Evolutionary conservation across 371 early-diverging fungal species (phyloP).

Genomic region (Mortierella sp.): DNA sequence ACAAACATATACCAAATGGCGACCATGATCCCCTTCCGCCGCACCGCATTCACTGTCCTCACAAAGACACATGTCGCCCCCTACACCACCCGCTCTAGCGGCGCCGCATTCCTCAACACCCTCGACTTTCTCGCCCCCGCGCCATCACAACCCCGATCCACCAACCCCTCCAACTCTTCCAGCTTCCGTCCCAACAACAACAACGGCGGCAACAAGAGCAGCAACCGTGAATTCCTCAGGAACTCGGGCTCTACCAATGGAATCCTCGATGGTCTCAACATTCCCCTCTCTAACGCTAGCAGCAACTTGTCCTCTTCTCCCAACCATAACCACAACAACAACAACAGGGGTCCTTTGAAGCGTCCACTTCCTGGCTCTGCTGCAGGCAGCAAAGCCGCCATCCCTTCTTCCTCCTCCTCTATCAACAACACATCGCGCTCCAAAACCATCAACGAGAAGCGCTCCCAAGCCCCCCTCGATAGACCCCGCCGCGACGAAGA

Average conservation of each 20-base stretch:
- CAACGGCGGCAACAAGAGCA: conserved; percentile 7
- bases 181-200: conserved; percentile 10
- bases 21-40: conserved; percentile 39
- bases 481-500: conserved; percentile 71
- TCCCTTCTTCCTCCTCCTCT: background rate
- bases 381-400: background rate
- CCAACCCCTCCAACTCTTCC: background rate
- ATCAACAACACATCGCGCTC: background rate
- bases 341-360: conserved; percentile 4
- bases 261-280: conserved; percentile 6
- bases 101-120: conserved; percentile 37
- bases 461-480: conserved; percentile 18
- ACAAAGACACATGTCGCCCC: conserved; percentile 4
- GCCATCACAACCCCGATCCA: conserved; percentile 6
- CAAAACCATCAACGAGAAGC: conserved; percentile 3
- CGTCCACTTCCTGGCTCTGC: conserved; percentile 62
- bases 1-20: conserved; percentile 1
- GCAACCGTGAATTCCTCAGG: conserved; percentile 25
- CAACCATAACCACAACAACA: background rate
- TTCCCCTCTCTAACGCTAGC: background rate
- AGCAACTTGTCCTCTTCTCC: background rate
- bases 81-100: conserved; percentile 45
- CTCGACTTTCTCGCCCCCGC: conserved; percentile 46
- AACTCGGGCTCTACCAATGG: background rate
- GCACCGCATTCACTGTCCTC: conserved; percentile 18